Conservation (phyloP, 2,329 filamentous ascomycete species). For the Metarhizium rileyi region DNA sequence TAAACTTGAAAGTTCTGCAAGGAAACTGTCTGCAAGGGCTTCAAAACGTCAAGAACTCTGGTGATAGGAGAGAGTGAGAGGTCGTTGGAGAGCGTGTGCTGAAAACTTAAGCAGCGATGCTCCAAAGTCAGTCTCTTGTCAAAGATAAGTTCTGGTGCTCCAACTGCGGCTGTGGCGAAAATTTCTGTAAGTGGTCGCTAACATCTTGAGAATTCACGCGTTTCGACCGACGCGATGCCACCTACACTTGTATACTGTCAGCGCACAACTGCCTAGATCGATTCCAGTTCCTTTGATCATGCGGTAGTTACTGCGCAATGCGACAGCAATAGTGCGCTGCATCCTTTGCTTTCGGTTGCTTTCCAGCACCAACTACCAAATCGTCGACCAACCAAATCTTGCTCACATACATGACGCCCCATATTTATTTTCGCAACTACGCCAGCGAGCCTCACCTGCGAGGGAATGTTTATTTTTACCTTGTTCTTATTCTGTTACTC, state of each 20-base stretch:
- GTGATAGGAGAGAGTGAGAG: neutral
- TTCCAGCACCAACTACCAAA: neutral
- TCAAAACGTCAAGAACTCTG: no score
- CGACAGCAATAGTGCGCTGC: neutral
- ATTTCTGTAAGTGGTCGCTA: slow-evolving; percentile 16
- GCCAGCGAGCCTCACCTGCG: neutral
- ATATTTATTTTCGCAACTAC: neutral
- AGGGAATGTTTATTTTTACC: neutral
- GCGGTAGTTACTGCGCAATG: no score
- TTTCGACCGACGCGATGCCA: neutral
- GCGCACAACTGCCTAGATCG: no score
- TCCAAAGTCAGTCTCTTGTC: no score
- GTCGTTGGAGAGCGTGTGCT: neutral
- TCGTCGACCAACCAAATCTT: neutral
- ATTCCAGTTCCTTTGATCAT: no score
- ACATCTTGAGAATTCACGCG: neutral
- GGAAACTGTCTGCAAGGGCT: no score
- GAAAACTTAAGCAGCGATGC: no score
- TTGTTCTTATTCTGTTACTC: neutral
- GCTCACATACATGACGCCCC: neutral
- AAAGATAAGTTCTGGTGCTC: slow-evolving; percentile 11
- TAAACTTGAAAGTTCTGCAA: no score
- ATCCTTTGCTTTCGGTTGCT: neutral
- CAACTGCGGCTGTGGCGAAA: slow-evolving; percentile 14
- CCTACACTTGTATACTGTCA: no score